Evolutionary conservation across 305 asterid genomes (phyloP).

Genomic region (Euphrasia arctica): DNA sequence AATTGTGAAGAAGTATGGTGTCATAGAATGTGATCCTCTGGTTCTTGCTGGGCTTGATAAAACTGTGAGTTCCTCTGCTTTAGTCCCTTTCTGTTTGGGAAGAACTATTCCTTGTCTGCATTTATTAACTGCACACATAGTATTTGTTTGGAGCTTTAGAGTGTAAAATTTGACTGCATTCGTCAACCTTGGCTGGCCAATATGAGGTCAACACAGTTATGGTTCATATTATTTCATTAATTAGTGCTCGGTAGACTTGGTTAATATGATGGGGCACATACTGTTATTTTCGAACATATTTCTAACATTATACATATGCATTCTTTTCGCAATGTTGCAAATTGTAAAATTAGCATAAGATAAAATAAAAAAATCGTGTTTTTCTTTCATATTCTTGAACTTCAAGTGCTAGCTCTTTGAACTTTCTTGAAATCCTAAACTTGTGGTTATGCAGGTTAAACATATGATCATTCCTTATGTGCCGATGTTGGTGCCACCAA

Average conservation of each 20-base stretch:
- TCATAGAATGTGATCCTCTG: conserved; percentile 85
- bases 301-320: conserved; percentile 16
- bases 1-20: conserved; percentile 70
- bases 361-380: neutral
- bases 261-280: conserved; percentile 17
- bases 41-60: conserved; percentile 75
- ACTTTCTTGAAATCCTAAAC: conserved; percentile 26
- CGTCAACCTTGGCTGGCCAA: conserved; percentile 18
- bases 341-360: no score
- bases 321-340: conserved; percentile 13
- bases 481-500: conserved; percentile 97
- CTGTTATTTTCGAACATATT: conserved; percentile 14
- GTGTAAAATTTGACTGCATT: neutral
- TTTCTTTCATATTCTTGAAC: conserved; percentile 5
- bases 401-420: conserved; percentile 22
- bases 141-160: conserved; percentile 24
- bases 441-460: conserved; percentile 56
- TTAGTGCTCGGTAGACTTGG: neutral
- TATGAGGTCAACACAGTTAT: conserved; percentile 14
- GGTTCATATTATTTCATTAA: conserved; percentile 9
- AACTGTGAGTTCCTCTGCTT: conserved; percentile 56
- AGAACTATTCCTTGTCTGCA: conserved; percentile 7
- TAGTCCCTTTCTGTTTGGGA: conserved; percentile 20
- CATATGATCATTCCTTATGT: conserved; percentile 80
- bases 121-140: conserved; percentile 12